Percentiles rank a stretch among this genome's conserved stretches.
Conservation (phyloP, 2,329 filamentous ascomycete species). For the Exophiala viscosa region DNA sequence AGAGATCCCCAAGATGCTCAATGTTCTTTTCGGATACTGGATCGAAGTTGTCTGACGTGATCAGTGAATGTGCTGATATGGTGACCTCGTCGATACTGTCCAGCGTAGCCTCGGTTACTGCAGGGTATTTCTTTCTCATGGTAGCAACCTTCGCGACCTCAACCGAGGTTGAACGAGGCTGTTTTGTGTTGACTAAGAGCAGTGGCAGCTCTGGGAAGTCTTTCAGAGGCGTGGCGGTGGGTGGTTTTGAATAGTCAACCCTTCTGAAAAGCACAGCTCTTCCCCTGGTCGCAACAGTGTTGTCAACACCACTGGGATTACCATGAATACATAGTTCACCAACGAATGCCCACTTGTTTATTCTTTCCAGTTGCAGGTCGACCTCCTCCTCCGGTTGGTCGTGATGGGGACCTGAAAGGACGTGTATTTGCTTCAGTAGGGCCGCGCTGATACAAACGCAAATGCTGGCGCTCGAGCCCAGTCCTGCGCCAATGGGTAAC, state of each 20-base stretch:
- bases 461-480: slow-evolving; percentile 93
- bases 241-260: slow-evolving; percentile 71
- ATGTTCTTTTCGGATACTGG: slow-evolving; percentile 60
- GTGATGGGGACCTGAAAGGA: slow-evolving; percentile 82
- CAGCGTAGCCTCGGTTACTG: slow-evolving; percentile 74
- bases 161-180: slow-evolving; percentile 76
- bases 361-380: slow-evolving; percentile 84
- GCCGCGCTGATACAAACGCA: slow-evolving; percentile 83
- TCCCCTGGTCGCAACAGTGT: slow-evolving; percentile 88
- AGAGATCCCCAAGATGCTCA: slow-evolving; percentile 76
- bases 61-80: slow-evolving; percentile 53
- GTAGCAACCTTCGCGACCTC: slow-evolving; percentile 83
- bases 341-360: slow-evolving; percentile 97
- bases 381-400: slow-evolving; percentile 86
- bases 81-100: slow-evolving; percentile 72
- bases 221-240: slow-evolving; percentile 70
- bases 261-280: slow-evolving; percentile 92
- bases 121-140: slow-evolving; percentile 68
- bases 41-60: slow-evolving; percentile 64
- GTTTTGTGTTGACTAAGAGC: slow-evolving; percentile 82
- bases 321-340: slow-evolving; percentile 96
- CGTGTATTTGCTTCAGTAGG: slow-evolving; percentile 80
- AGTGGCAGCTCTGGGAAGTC: slow-evolving; percentile 90
- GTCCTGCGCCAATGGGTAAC: slow-evolving; percentile 84
- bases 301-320: slow-evolving; percentile 94